Base-by-base conservation (phyloP, 106 monocot species). In the Allium fistulosum region DNA sequence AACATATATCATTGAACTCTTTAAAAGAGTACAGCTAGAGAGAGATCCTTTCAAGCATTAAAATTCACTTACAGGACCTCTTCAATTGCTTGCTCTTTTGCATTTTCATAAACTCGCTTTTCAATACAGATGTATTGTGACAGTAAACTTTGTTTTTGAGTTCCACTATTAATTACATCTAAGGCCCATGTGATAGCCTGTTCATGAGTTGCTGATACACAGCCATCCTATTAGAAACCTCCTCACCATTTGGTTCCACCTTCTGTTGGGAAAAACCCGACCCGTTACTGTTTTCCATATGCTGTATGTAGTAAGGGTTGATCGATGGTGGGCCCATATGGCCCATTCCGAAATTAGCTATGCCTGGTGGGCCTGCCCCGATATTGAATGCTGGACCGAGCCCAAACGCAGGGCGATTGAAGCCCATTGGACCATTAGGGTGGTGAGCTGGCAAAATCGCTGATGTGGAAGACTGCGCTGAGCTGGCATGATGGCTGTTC, bases 131-230 rank as follows among this genome's bases (percentile, higher is more conserved):
- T 37, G 5, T 37, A 37, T 5, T 37, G 5, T 37, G 37, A 37
- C 37, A 37, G 37, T 37, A 37, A 37, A 37, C 37, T 37, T 37
- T 37, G 37, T 37, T 37, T 37, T 37, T 37, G 37, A 4, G 50
- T 58, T n/a, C 7, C 16, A 7, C 22, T 69, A 53, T 68, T 75
- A 81, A 79, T 80, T 69, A 83, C 83, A 86, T 56, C 72, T 90
- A 76, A 77, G 53, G 80, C 72, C 73, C 76, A 57, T 78, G 70
- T 57, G 79, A 80, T 26, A 86, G 49, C 75, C 78, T 83, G 67
- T 69, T 73, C 72, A 86, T 76, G 61, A 83, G 70, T 69, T 83
- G 77, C 48, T 85, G 79, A 75, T 85, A 80, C 28, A 59, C 74
- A n/a, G 61, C 26, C 48, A 68, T 65, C 18, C 74, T 82, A 63